phyloP scores from a whole-genome alignment of 1,284 basidiomycete species.

The Veloboletus limbatus region DNA sequence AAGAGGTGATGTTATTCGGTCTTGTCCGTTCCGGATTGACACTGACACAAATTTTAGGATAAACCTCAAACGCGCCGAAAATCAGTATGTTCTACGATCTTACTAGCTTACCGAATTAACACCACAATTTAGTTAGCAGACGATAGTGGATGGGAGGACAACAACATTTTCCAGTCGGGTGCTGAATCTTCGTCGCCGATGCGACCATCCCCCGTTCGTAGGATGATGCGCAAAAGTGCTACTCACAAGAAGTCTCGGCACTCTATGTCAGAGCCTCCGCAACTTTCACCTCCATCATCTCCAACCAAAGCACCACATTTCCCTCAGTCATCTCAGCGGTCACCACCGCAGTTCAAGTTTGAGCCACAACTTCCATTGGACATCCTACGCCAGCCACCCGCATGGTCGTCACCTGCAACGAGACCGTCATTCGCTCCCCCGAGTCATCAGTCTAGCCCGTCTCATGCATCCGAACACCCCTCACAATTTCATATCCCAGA shows the following conservation, averaged over 20 bases:
- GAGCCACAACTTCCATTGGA: slow-evolving; percentile 51
- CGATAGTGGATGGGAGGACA: slow-evolving; percentile 83
- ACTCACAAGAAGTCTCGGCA: slow-evolving; percentile 56
- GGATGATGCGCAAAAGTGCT: slow-evolving; percentile 46
- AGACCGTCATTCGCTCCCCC: slow-evolving; percentile 16
- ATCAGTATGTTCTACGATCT: slow-evolving; percentile 36
- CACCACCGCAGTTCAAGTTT: slow-evolving; percentile 50
- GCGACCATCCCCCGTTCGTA: slow-evolving; percentile 57
- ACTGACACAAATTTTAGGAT: slow-evolving; percentile 41
- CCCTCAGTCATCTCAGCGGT: slow-evolving; percentile 14
- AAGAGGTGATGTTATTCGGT: slow-evolving; percentile 42
- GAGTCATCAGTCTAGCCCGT: slow-evolving; percentile 13
- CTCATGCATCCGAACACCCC: slow-evolving; percentile 8
- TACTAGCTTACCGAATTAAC: not conserved
- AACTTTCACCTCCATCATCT: slow-evolving; percentile 45
- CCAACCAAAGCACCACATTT: slow-evolving; percentile 28
- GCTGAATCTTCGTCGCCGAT: slow-evolving; percentile 73
- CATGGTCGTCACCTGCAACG: slow-evolving; percentile 17
- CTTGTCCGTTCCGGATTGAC: not conserved
- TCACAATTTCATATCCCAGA: slow-evolving; percentile 9
- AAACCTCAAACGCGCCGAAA: slow-evolving; percentile 50
- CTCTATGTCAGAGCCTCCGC: slow-evolving; percentile 70
- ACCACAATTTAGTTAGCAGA: slow-evolving; percentile 36
- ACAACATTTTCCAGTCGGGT: slow-evolving; percentile 81
- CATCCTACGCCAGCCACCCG: slow-evolving; percentile 25